Conservation (phyloP, 768 basidiomycete genomes). For the Cystofilobasidium bisporidii region DNA sequence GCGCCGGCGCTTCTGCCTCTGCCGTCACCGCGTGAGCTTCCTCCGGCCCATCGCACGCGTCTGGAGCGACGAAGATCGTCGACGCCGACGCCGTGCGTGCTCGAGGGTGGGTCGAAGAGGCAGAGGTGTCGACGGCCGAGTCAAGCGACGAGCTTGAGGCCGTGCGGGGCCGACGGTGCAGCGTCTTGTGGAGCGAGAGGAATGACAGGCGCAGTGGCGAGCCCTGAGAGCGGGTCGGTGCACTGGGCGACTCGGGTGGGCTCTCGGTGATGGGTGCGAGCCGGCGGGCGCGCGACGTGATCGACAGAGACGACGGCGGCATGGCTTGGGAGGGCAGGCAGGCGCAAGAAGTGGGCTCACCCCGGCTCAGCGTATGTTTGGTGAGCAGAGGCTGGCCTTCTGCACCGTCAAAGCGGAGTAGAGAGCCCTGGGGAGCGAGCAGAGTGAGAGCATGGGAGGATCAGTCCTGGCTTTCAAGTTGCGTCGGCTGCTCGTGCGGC, state of each 20-base stretch:
- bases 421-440: no score
- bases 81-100: not conserved
- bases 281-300: not conserved
- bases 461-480: no score
- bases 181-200: not conserved
- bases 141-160: not conserved
- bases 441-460: no score
- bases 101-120: not conserved
- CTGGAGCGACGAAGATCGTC: not conserved
- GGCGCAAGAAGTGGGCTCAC: not conserved
- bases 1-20: not conserved
- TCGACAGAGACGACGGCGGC: not conserved
- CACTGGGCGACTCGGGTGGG: not conserved
- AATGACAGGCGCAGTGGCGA: not conserved
- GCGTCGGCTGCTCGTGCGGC: no score
- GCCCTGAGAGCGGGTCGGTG: not conserved
- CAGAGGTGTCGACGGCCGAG: not conserved
- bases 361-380: no score
- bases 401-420: no score
- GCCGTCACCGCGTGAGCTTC: no score
- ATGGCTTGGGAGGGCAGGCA: not conserved
- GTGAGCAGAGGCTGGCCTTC: no score
- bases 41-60: not conserved
- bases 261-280: conserved; percentile 9
- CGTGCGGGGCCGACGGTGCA: not conserved